phyloP scores from a whole-genome alignment of 2,329 filamentous ascomycete genomes.

The Colletotrichum musicola region DNA sequence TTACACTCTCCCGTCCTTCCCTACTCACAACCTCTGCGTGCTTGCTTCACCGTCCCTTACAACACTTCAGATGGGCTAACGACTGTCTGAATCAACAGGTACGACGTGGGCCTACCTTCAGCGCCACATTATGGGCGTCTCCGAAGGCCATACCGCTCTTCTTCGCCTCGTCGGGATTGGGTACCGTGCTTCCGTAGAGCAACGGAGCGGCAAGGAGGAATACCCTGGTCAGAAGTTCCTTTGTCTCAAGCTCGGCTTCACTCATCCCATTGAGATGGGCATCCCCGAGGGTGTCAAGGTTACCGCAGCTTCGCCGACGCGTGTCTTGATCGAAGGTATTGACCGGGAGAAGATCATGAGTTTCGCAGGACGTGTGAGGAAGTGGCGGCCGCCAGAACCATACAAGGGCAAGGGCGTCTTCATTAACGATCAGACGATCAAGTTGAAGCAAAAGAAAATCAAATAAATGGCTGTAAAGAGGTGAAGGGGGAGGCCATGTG shows the following conservation, averaged over 20 bases:
- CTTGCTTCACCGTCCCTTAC: too few relatives aligned
- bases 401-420: conserved; percentile 99
- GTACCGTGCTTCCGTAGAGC: conserved; percentile 90
- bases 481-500: neutral
- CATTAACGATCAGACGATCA: conserved; percentile 97
- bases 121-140: conserved; percentile 93
- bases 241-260: conserved; percentile 94
- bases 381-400: conserved; percentile 92
- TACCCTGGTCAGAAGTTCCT: conserved; percentile 91
- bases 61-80: conserved; percentile 40
- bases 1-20: conserved; percentile 5
- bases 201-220: conserved; percentile 77
- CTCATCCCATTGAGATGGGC: conserved; percentile 91
- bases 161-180: conserved; percentile 94
- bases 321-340: conserved; percentile 88
- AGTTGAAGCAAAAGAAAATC: conserved; percentile 97
- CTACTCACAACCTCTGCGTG: neutral
- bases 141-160: conserved; percentile 95
- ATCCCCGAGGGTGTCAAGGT: conserved; percentile 87
- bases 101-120: conserved; percentile 91
- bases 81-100: conserved; percentile 62
- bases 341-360: conserved; percentile 90
- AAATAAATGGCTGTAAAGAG: conserved; percentile 67
- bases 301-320: conserved; percentile 89
- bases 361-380: conserved; percentile 89